Percentiles rank a stretch among this genome's conserved stretches.
These are phyloP conservation scores for Dipodascus albidus DNA, from an alignment of 805 yeast genomes.

Conservation along the genomic window DNA sequence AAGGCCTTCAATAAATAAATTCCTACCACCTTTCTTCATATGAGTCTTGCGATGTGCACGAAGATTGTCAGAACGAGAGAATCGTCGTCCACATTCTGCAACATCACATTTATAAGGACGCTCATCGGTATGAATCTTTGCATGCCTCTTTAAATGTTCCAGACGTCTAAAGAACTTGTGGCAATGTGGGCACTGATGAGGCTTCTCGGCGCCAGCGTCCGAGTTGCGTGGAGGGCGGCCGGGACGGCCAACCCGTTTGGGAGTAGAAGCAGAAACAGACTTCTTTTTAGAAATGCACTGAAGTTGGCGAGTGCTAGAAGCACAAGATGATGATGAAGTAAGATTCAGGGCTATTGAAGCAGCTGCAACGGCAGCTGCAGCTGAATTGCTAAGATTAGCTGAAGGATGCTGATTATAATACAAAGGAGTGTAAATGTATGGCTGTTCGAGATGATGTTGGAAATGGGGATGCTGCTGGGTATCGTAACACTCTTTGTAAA, in stretches of 20 bases:
- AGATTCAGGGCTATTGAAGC: background rate
- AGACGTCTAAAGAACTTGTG: constrained; percentile 28
- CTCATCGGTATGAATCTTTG: constrained; percentile 65
- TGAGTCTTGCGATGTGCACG: constrained; percentile 71
- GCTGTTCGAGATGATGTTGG: background rate
- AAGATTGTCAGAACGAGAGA: constrained; percentile 68
- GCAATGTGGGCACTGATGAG: constrained; percentile 27
- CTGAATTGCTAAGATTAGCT: background rate
- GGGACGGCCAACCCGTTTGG: background rate
- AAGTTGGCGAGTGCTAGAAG: background rate
- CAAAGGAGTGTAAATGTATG: background rate
- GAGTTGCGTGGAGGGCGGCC: constrained; percentile 1
- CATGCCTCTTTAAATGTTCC: constrained; percentile 41
- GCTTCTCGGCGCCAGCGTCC: constrained; percentile 14
- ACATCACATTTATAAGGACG: constrained; percentile 60
- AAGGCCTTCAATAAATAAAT: constrained; percentile 29
- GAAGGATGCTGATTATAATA: background rate
- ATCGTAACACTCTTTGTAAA: background rate
- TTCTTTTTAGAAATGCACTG: background rate
- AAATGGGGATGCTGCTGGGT: background rate
- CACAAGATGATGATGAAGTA: background rate
- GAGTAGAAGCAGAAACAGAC: background rate
- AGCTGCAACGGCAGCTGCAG: constrained; percentile 1
- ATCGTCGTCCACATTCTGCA: constrained; percentile 49
- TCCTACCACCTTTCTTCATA: constrained; percentile 31